phyloP scores from a whole-genome alignment of 2,329 filamentous ascomycete genomes.

The Fusarium oxysporum region DNA sequence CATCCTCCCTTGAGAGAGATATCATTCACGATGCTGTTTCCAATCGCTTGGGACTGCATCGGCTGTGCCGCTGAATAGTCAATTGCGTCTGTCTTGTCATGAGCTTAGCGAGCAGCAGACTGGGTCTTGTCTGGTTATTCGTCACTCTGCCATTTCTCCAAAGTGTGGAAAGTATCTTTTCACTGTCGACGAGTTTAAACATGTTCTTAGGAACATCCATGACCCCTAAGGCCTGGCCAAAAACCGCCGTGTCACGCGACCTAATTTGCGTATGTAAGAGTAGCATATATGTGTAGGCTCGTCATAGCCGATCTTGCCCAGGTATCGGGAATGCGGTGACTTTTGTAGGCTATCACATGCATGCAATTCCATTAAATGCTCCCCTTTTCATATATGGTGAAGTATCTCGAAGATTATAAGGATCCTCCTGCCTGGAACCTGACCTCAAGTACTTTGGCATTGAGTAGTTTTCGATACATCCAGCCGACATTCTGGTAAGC shows the following conservation, averaged over 20 bases:
- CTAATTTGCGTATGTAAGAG: constrained; percentile 1
- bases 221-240: background rate
- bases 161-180: background rate
- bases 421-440: background rate
- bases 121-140: background rate
- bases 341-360: background rate
- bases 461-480: background rate
- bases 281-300: constrained; percentile 10
- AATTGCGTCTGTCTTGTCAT: constrained; percentile 21
- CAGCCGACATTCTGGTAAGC: background rate
- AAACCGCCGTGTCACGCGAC: constrained; percentile 20
- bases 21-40: constrained; percentile 38
- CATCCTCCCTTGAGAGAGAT: constrained; percentile 29
- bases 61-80: constrained; percentile 25
- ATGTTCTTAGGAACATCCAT: background rate
- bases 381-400: background rate
- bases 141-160: background rate
- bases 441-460: background rate
- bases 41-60: constrained; percentile 40
- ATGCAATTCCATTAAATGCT: background rate
- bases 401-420: background rate
- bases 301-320: constrained; percentile 11
- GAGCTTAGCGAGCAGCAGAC: constrained; percentile 6
- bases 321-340: background rate
- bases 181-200: background rate